Conservation (phyloP, 495 filamentous ascomycete species). For the Penicillium paradoxum region DNA sequence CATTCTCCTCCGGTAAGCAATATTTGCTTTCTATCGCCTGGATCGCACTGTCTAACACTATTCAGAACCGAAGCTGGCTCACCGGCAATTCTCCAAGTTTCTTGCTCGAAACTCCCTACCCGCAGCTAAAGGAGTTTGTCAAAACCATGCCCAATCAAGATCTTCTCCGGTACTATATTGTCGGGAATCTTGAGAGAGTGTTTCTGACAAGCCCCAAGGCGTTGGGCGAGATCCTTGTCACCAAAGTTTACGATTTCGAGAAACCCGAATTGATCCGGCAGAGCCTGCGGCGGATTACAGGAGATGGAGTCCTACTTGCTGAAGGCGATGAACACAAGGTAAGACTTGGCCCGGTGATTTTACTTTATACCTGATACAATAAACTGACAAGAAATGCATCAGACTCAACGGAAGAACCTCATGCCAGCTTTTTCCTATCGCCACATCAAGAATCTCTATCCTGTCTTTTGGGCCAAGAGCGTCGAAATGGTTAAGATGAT, state of each 20-base stretch:
- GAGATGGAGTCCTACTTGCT: constrained; percentile 71
- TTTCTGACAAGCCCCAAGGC: constrained; percentile 61
- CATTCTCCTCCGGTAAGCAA: constrained; percentile 53
- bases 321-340: constrained; percentile 83
- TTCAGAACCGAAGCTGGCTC: constrained; percentile 34
- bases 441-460: constrained; percentile 82
- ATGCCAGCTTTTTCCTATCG: constrained; percentile 82
- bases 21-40: background rate
- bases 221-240: constrained; percentile 58
- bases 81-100: constrained; percentile 27
- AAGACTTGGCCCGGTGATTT: background rate
- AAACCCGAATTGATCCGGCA: constrained; percentile 59
- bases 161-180: constrained; percentile 62
- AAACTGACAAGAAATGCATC: background rate
- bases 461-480: constrained; percentile 76
- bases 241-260: constrained; percentile 71
- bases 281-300: constrained; percentile 60
- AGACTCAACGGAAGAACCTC: constrained; percentile 68
- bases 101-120: constrained; percentile 46
- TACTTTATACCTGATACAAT: background rate
- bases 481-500: constrained; percentile 43
- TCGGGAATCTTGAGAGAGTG: constrained; percentile 68
- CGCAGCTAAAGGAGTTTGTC: constrained; percentile 56
- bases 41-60: background rate
- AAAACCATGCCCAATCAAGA: constrained; percentile 72